Percentiles rank a stretch among this genome's conserved stretches.
Conservation (phyloP, 371 early-diverging fungal species). For the Circinella minor region DNA sequence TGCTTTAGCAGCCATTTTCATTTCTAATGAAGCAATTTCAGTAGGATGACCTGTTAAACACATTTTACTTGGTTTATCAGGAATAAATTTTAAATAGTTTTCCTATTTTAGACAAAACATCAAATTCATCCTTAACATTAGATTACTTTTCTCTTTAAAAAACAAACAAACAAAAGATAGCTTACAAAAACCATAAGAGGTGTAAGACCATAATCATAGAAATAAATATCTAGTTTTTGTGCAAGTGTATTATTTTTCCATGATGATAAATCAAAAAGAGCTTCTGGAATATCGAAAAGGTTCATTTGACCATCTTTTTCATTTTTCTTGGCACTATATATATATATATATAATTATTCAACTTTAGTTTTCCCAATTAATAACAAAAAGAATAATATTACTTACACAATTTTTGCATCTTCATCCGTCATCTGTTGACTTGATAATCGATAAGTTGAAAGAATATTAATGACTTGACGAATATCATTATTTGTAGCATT, state of each 20-base stretch:
- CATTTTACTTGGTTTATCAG: conserved; percentile 24
- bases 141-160: background rate
- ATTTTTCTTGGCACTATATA: conserved; percentile 39
- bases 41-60: conserved; percentile 13
- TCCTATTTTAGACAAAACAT: conserved; percentile 35
- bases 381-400: background rate
- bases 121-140: too few relatives aligned
- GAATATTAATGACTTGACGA: conserved; percentile 96
- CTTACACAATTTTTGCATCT: conserved; percentile 77
- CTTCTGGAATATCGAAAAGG: conserved; percentile 87
- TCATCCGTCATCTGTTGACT: conserved; percentile 76
- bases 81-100: conserved; percentile 46
- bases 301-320: conserved; percentile 82
- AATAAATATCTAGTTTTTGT: conserved; percentile 85
- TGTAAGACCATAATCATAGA: conserved; percentile 88
- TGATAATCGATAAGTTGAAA: conserved; percentile 87
- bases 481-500: conserved; percentile 89
- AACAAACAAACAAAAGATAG: background rate
- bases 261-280: conserved; percentile 63
- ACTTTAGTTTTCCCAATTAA: background rate
- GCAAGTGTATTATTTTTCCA: conserved; percentile 66
- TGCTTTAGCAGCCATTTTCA: conserved; percentile 78
- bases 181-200: conserved; percentile 95
- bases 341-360: background rate
- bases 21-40: conserved; percentile 29